Evolutionary conservation across 1,284 basidiomycete species (phyloP).

Genomic region (Porodaedalea pini): DNA sequence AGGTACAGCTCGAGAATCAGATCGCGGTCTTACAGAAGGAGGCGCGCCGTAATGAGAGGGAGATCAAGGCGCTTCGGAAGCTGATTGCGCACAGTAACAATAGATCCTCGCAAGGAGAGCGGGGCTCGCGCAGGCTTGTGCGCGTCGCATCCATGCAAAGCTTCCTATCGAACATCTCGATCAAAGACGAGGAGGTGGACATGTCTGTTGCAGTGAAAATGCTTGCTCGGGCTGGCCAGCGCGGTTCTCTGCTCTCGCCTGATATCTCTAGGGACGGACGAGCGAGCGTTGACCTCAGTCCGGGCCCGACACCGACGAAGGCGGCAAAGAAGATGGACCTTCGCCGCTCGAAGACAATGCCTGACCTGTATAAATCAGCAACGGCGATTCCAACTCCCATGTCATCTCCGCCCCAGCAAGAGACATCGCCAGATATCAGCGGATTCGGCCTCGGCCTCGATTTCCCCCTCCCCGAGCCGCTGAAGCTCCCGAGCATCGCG

Average conservation of each 20-base stretch:
- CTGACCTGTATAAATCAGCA: constrained; percentile 9
- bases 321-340: constrained; percentile 6
- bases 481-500: constrained; percentile 17
- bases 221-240: constrained; percentile 11
- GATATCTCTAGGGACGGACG: constrained; percentile 3
- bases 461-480: constrained; percentile 19
- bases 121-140: background rate
- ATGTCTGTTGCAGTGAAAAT: constrained; percentile 11
- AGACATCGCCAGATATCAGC: constrained; percentile 14
- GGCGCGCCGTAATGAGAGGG: constrained; percentile 39
- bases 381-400: background rate
- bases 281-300: constrained; percentile 14
- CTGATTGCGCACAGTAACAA: constrained; percentile 30
- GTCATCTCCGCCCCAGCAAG: background rate
- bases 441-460: constrained; percentile 19
- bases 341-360: constrained; percentile 20
- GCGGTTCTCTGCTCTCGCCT: background rate
- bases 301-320: constrained; percentile 1
- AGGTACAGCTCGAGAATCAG: constrained; percentile 35
- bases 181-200: constrained; percentile 13
- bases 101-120: constrained; percentile 3
- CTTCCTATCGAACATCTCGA: constrained; percentile 12
- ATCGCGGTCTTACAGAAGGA: constrained; percentile 43
- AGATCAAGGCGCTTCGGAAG: constrained; percentile 48
- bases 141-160: constrained; percentile 18